Evolutionary conservation across 2,329 filamentous ascomycete species (phyloP), one percentile per base, ranked within the genome.

Genomic region (Ophiostoma ulmi): DNA sequence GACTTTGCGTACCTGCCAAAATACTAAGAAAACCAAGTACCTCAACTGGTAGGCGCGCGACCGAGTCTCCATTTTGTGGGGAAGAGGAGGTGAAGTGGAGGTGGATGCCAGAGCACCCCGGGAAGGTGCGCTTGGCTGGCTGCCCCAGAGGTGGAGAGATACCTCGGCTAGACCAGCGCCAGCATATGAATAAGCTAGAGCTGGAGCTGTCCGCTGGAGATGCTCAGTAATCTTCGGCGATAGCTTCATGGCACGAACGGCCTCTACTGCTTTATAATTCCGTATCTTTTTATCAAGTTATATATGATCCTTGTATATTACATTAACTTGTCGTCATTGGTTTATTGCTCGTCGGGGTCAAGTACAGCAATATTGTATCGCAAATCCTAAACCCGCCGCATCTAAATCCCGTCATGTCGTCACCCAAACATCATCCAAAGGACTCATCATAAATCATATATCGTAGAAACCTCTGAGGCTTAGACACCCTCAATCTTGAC

Each of bases 81-180:
- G 58, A 64, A 36, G 31, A 35, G 58, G 52, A 58, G 52, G 48
- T 55, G 44, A n/a, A 48, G 44, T 48, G 48, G 48, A 55, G 48
- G 52, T 58, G 52, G 52, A 58, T 22, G 44, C 44, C 44, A 48
- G 20, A 48, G 41, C 44, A 58, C 52, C 52, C 11, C 48, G 52
- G 52, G 52, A 58, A 58, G 52, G 52, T 58, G 52, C 52, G 52
- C 52, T 48, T 5, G 44, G 44, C 31, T 48, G 44, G 41, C 6
- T 48, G 44, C 5, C 44, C 44, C 66, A 26, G 20, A n/a, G 36
- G 61, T 44, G 22, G 70, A 66, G 63, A 71, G 61, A 63, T 71
- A 39, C 70, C 70, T 71, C 70, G 70, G 70, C 70, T 69, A 69
- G 22, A 48, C 44, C 44, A 58, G 52, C n/a, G 22, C 48, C 52